Conservation (phyloP, 2,329 filamentous ascomycete genomes). For the Pyrenochaeta sp. region DNA sequence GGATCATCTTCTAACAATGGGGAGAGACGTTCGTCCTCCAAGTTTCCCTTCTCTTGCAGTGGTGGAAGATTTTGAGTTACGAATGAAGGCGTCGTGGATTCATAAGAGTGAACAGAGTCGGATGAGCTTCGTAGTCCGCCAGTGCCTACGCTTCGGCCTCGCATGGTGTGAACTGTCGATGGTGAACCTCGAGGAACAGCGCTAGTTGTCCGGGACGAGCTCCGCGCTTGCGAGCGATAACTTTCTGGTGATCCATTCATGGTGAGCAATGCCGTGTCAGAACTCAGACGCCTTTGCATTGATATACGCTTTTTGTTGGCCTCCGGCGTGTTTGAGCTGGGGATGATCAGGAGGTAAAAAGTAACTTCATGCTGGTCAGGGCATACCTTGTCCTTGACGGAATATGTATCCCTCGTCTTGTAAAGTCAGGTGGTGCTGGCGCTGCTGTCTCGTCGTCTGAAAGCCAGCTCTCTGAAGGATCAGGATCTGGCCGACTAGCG, state of each 20-base stretch:
- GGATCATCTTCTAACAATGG: conserved; percentile 62
- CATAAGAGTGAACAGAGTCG: conserved; percentile 46
- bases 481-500: conserved; percentile 13
- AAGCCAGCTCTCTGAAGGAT: conserved; percentile 25
- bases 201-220: conserved; percentile 20
- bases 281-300: conserved; percentile 24
- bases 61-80: conserved; percentile 46
- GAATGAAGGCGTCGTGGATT: conserved; percentile 43
- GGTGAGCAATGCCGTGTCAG: conserved; percentile 18
- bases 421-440: conserved; percentile 44
- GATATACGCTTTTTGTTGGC: conserved; percentile 27
- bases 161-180: conserved; percentile 5
- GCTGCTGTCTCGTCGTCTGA: conserved; percentile 40
- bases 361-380: not conserved
- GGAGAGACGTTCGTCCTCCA: conserved; percentile 55
- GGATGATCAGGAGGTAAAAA: conserved; percentile 16
- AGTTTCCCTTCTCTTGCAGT: conserved; percentile 52
- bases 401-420: conserved; percentile 46
- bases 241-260: conserved; percentile 26
- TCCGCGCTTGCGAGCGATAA: conserved; percentile 16
- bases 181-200: conserved; percentile 11
- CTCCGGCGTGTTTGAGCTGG: conserved; percentile 30
- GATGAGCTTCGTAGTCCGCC: conserved; percentile 41
- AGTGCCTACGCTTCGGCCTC: conserved; percentile 26
- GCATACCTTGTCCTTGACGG: conserved; percentile 46